Base-by-base conservation (phyloP, 352 stramenopile genomes). In the Phytophthora uliginosa region DNA sequence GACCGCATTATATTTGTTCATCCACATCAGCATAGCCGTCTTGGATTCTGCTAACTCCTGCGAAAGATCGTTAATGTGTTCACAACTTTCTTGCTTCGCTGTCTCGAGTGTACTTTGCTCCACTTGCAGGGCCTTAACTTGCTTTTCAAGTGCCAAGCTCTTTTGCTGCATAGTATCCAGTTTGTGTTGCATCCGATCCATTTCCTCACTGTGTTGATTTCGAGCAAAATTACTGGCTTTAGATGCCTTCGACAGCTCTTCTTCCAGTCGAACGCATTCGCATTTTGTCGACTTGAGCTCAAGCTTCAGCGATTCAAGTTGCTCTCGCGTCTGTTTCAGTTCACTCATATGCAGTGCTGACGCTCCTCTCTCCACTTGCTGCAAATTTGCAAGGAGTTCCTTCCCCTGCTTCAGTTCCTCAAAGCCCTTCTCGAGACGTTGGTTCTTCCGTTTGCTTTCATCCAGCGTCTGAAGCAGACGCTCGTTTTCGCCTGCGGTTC, bases 11-110 rank as follows among this genome's bases (percentile, higher is more conserved):
- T 82, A 89, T 60, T 91, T 90, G 76, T 66, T 90, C 80, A 90
- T 91, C 85, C 85, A 92, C 82, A 84, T 85, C 6, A 90, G 59
- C n/a, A 91, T 82, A 3, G 83, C 76, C 17, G 85, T 88, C 60
- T 93, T 88, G 1, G 76, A 73, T 22, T 88, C 79, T 2, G 65
- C 58, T n/a, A 92, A 42, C 28, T 92, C 82, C 28, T 88, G 64
- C 2, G 24, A 72, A 3, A 90, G 42, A 47, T 57, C 53, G 5
- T 50, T 57, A 28, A 68, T 59, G 24, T 51, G 63, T 8, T 73
- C 69, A 18, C 36, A 34, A 15, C 55, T 59, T 10, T 74, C 59
- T 54, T 55, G 20, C 45, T 75, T 57, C 18, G 31, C 38, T 57
- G 12, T 68, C n/a, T 77, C 66, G 12, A 74, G 40, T 45, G 74